Percentiles rank a stretch among this genome's conserved stretches.
Conservation (phyloP, 768 basidiomycete species). For the Boletus rex-veris region DNA sequence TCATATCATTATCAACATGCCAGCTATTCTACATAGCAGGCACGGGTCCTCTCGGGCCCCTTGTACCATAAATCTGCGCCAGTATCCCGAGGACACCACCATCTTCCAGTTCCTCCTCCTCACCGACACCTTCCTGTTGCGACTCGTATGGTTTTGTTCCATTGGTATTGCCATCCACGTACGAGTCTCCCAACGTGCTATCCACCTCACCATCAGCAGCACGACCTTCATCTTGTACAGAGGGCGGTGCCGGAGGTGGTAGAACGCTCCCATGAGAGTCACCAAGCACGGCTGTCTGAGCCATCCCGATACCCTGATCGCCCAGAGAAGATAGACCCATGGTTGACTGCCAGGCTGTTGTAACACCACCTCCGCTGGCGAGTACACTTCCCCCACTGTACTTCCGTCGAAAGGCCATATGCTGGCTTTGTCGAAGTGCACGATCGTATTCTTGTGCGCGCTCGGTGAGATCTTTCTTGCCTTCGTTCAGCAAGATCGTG, state of each 20-base stretch:
- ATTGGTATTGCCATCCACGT: constrained; percentile 62
- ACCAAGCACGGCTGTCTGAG: constrained; percentile 69
- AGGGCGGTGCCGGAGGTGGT: constrained; percentile 8
- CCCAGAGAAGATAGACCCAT: constrained; percentile 43
- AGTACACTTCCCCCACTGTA: constrained; percentile 29
- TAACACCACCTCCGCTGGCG: constrained; percentile 45
- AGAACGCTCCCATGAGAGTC: constrained; percentile 65
- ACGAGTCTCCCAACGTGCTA: constrained; percentile 62
- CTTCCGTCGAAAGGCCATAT: constrained; percentile 44
- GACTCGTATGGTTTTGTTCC: constrained; percentile 36
- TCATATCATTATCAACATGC: background rate
- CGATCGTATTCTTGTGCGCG: constrained; percentile 74
- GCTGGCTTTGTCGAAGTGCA: constrained; percentile 67
- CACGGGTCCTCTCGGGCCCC: constrained; percentile 42
- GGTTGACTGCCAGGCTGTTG: constrained; percentile 44
- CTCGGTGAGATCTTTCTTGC: constrained; percentile 42
- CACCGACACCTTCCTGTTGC: constrained; percentile 49
- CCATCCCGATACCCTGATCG: constrained; percentile 44
- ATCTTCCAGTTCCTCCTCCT: constrained; percentile 67
- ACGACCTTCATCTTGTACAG: constrained; percentile 45
- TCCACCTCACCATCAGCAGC: constrained; percentile 53
- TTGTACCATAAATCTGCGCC: constrained; percentile 79
- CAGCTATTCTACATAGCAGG: constrained; percentile 38
- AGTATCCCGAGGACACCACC: constrained; percentile 82
- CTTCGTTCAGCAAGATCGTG: constrained; percentile 29